Evolutionary conservation across 2,329 filamentous ascomycete genomes (phyloP).

Genomic region (Microdochium trichocladiopsis): DNA sequence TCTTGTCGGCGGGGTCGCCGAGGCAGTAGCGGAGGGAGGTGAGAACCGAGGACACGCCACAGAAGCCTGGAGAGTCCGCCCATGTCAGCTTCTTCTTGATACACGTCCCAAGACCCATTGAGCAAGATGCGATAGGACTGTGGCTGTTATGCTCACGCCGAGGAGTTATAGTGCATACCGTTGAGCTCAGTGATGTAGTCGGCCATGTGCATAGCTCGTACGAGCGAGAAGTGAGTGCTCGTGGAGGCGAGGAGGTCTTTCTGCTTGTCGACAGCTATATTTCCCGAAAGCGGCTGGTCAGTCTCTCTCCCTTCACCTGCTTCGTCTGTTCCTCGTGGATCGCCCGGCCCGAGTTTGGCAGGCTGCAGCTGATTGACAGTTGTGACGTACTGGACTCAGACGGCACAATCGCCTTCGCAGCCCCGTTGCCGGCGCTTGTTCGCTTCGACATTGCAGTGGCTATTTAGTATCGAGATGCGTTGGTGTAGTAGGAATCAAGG

Average conservation of each 20-base stretch:
- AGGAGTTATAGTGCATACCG: too few relatives aligned
- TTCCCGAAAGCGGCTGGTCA: constrained; percentile 5
- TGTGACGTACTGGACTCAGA: constrained; percentile 34
- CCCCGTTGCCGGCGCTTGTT: constrained; percentile 41
- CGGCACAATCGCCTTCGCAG: constrained; percentile 29
- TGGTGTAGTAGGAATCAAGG: background rate
- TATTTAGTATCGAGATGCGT: background rate
- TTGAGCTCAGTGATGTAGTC: constrained; percentile 81
- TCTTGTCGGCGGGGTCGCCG: constrained; percentile 55
- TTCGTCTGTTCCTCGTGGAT: background rate
- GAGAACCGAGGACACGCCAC: constrained; percentile 91
- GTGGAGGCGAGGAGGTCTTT: constrained; percentile 64
- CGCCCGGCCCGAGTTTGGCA: background rate
- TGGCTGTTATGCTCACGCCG: too few relatives aligned
- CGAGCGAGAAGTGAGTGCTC: constrained; percentile 65
- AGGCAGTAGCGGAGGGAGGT: constrained; percentile 91
- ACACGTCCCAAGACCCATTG: too few relatives aligned
- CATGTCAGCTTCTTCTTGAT: too few relatives aligned
- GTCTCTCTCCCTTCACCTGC: background rate
- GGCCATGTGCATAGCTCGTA: constrained; percentile 68
- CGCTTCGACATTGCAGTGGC: constrained; percentile 54
- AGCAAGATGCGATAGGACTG: too few relatives aligned
- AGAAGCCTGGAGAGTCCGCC: constrained; percentile 59
- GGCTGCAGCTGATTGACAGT: background rate
- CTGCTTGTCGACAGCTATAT: constrained; percentile 64